Conservation (phyloP, 2,329 filamentous ascomycete genomes). For the Penicillium palitans region DNA sequence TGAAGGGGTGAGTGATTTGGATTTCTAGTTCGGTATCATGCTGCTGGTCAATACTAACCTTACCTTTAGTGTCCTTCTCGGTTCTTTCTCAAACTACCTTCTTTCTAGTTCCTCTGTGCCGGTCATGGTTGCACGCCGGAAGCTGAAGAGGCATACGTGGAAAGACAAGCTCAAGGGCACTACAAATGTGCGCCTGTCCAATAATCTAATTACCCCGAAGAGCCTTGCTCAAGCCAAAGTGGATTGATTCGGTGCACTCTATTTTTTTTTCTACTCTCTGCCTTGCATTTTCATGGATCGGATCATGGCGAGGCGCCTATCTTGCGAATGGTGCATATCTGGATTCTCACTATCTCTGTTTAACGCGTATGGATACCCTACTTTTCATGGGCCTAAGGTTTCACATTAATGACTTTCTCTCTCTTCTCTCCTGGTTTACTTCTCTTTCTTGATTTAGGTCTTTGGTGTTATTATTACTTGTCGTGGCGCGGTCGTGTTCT, state of each 20-base stretch:
- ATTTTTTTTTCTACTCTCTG: too few species aligned
- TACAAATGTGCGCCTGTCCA: slow-evolving; percentile 70
- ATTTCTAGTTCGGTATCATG: not conserved
- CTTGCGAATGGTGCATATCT: not conserved
- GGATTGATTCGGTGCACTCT: slow-evolving; percentile 54
- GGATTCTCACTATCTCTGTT: not conserved
- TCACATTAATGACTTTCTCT: not conserved
- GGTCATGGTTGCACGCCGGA: slow-evolving; percentile 96
- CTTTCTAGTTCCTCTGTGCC: slow-evolving; percentile 96
- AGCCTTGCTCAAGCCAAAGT: slow-evolving; percentile 72
- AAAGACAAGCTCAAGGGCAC: slow-evolving; percentile 57
- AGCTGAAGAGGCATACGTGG: slow-evolving; percentile 81
- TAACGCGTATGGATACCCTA: slow-evolving; percentile 9
- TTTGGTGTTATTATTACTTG: not conserved
- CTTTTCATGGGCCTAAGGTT: not conserved
- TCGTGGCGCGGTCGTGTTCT: not conserved
- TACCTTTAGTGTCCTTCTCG: slow-evolving; percentile 75
- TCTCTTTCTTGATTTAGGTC: too few species aligned
- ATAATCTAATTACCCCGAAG: slow-evolving; percentile 74
- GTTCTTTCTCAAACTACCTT: slow-evolving; percentile 95
- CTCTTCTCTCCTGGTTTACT: not conserved
- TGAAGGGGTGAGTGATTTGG: slow-evolving; percentile 73
- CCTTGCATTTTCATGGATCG: slow-evolving; percentile 6
- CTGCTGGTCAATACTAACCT: slow-evolving; percentile 8
- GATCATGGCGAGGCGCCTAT: not conserved